Conservation (phyloP, 176 grass and related monocot species). For the Aegilops tauschii region DNA sequence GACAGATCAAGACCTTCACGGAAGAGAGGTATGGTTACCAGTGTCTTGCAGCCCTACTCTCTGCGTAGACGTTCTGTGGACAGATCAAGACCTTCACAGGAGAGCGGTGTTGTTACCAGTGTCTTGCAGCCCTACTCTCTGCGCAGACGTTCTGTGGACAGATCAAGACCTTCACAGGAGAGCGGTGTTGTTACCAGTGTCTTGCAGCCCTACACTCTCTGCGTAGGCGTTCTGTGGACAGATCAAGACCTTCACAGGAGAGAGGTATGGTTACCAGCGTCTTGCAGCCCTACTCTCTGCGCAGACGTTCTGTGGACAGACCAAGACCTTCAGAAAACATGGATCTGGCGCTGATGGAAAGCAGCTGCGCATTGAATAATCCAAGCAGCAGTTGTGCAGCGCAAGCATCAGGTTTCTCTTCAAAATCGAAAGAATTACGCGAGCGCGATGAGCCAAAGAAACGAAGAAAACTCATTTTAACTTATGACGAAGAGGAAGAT, state of each 20-base stretch:
- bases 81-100: neutral
- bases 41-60: neutral
- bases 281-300: neutral
- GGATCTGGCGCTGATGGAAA: slow-evolving; percentile 6
- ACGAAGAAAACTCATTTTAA: neutral
- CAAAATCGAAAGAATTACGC: neutral
- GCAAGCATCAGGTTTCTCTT: neutral
- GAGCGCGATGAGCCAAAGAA: neutral
- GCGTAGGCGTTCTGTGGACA: neutral
- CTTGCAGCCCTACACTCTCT: neutral
- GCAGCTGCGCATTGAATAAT: neutral
- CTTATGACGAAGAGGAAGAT: neutral
- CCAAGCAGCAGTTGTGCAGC: neutral
- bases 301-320: neutral
- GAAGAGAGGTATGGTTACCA: neutral
- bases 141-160: neutral
- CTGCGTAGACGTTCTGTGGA: neutral
- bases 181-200: neutral
- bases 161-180: neutral
- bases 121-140: neutral
- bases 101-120: neutral
- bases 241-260: neutral
- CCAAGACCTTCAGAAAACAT: neutral
- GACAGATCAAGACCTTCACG: neutral
- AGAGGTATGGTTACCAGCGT: neutral